A percentile compares a stretch with the other conserved stretches of the same genome.
These are phyloP conservation scores for Moesziomyces parantarcticus DNA, from an alignment of 1,284 basidiomycete genomes.

Conservation along the genomic window DNA sequence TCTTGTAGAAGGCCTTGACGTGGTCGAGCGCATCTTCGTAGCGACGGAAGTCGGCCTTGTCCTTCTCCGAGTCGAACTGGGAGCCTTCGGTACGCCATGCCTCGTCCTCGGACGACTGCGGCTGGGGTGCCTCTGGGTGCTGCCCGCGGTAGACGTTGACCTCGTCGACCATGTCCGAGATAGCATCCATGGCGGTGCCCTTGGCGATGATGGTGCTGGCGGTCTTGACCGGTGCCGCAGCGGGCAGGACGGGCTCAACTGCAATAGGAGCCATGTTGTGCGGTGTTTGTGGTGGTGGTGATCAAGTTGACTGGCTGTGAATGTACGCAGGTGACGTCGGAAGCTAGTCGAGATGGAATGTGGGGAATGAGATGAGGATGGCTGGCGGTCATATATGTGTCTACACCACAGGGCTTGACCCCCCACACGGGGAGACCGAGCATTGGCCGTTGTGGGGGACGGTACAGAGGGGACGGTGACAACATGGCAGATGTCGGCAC, in stretches of 20 bases:
- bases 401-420: too few relatives aligned
- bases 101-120: slow-evolving; percentile 25
- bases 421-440: too few relatives aligned
- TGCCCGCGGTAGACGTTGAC: slow-evolving; percentile 52
- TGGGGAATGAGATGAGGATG: not conserved
- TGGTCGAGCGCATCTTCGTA: slow-evolving; percentile 78
- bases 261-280: slow-evolving; percentile 36
- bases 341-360: not conserved
- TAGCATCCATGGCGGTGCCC: slow-evolving; percentile 41
- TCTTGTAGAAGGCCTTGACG: slow-evolving; percentile 86
- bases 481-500: not conserved
- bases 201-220: slow-evolving; percentile 18
- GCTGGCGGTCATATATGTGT: too few relatives aligned
- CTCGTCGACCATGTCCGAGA: slow-evolving; percentile 50
- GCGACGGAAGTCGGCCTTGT: slow-evolving; percentile 74
- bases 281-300: slow-evolving; percentile 1
- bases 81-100: slow-evolving; percentile 67
- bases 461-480: too few relatives aligned
- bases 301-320: not conserved
- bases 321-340: not conserved
- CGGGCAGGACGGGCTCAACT: slow-evolving; percentile 20
- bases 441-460: not conserved
- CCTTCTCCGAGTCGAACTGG: slow-evolving; percentile 79
- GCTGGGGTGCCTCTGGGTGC: slow-evolving; percentile 39
- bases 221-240: slow-evolving; percentile 12